phyloP scores from a whole-genome alignment of 257 asterid species.

The Jacaranda copaia region DNA sequence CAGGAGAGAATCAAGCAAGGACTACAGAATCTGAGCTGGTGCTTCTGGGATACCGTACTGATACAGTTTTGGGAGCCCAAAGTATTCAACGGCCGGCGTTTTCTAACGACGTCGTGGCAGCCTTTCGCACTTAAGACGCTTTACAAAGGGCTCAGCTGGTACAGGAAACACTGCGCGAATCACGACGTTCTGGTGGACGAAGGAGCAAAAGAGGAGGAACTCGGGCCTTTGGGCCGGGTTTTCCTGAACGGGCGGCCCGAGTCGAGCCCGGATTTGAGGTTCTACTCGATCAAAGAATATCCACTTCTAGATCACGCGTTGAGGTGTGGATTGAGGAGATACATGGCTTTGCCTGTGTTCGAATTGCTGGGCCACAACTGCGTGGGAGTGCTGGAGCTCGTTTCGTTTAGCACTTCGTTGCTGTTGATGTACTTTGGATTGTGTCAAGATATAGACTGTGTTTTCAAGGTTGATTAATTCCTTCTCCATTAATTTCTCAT shows the following conservation, averaged over 20 bases:
- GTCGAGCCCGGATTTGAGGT: background rate
- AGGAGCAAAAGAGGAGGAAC: background rate
- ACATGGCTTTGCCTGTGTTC: background rate
- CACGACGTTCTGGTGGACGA: background rate
- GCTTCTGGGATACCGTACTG: background rate
- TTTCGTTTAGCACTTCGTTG: background rate
- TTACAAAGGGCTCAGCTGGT: slow-evolving; percentile 3
- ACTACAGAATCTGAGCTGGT: background rate
- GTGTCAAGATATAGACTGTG: background rate
- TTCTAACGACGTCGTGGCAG: background rate
- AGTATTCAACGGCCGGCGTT: background rate
- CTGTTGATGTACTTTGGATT: background rate
- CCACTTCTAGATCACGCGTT: background rate
- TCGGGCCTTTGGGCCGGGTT: background rate
- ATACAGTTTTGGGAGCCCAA: background rate
- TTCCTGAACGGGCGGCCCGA: slow-evolving; percentile 1
- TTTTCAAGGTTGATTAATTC: background rate
- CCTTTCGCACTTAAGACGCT: background rate
- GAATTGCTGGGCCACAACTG: background rate
- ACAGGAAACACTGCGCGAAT: background rate
- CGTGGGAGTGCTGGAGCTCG: slow-evolving; percentile 1
- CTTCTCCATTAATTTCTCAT: too few relatives aligned
- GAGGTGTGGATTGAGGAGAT: background rate
- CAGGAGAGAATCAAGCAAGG: background rate
- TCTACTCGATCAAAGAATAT: background rate